A percentile compares a stretch with the other conserved stretches of the same genome.
Conservation (phyloP, 202 grass and related monocot species). For the Cymbopogon flexuosus region DNA sequence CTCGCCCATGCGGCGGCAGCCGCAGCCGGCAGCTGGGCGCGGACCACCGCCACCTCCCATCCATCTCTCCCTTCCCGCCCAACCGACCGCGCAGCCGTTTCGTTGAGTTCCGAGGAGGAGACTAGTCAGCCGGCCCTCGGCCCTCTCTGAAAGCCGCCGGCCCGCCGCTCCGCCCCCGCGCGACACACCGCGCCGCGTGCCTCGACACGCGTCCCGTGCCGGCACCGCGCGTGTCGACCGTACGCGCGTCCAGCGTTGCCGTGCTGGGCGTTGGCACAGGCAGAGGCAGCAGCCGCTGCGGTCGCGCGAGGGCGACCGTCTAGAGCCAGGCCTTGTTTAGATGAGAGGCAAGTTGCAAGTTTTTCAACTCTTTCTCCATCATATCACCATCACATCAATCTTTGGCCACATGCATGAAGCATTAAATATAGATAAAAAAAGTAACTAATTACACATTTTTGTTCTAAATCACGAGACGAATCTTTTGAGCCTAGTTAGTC, state of each 20-base stretch:
- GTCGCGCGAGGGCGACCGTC: neutral
- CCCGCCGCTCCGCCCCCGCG: too few relatives aligned
- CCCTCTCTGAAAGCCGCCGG: neutral
- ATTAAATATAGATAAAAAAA: too few relatives aligned
- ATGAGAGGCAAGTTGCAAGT: too few relatives aligned
- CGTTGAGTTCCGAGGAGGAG: slow-evolving; percentile 27
- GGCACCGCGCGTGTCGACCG: neutral
- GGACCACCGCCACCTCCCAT: too few relatives aligned
- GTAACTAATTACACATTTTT: too few relatives aligned
- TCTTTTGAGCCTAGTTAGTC: too few relatives aligned
- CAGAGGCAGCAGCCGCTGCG: neutral
- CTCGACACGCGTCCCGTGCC: slow-evolving; percentile 7
- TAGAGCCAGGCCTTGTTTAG: too few relatives aligned
- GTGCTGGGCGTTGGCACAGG: neutral
- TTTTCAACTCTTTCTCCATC: too few relatives aligned
- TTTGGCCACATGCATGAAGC: too few relatives aligned
- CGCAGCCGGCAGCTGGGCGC: too few relatives aligned
- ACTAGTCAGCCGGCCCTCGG: neutral
- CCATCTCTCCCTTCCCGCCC: neutral
- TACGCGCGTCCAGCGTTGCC: neutral
- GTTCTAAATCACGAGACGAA: too few relatives aligned
- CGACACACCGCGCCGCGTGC: neutral
- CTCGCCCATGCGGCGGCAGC: neutral
- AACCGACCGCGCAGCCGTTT: slow-evolving; percentile 29
- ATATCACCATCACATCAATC: too few relatives aligned